Conservation (phyloP, 495 filamentous ascomycete species). For the Friedmanniomyces endolithicus region DNA sequence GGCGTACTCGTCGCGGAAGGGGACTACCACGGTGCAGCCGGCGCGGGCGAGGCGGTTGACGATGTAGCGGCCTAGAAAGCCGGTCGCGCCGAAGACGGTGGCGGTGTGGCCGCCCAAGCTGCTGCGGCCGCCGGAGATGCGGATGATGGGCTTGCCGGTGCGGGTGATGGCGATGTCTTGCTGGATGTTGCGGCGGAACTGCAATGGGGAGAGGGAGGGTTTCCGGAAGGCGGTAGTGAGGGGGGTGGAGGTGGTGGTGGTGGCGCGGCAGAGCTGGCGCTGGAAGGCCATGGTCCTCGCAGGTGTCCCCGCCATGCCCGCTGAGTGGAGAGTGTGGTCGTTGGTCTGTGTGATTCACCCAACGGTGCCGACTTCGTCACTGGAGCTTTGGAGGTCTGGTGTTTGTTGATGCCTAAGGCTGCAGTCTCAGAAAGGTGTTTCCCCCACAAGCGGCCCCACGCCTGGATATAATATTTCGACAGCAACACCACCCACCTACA, state of each 20-base stretch:
- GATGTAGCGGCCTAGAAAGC: slow-evolving; percentile 92
- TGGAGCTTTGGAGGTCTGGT: background rate
- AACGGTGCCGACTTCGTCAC: background rate
- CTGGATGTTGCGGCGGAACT: slow-evolving; percentile 8
- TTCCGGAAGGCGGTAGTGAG: slow-evolving; percentile 3
- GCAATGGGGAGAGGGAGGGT: background rate
- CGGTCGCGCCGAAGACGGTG: slow-evolving; percentile 95
- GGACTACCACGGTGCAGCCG: slow-evolving; percentile 66
- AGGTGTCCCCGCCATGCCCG: slow-evolving; percentile 18
- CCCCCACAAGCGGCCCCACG: too few species aligned
- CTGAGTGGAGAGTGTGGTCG: slow-evolving; percentile 6
- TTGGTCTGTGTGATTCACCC: background rate
- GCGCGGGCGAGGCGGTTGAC: slow-evolving; percentile 77
- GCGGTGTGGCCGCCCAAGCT: slow-evolving; percentile 56
- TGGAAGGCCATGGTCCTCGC: slow-evolving; percentile 17
- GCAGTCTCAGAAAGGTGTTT: too few species aligned
- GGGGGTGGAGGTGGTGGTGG: slow-evolving; percentile 2
- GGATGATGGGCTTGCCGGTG: slow-evolving; percentile 33
- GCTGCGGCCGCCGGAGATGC: slow-evolving; percentile 31
- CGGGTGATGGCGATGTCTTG: slow-evolving; percentile 32
- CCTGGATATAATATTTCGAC: too few species aligned
- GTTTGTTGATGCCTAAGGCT: background rate
- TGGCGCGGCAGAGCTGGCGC: slow-evolving; percentile 15
- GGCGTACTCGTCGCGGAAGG: slow-evolving; percentile 92
- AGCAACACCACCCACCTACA: too few species aligned